These are phyloP conservation scores for Talaromyces atroroseus DNA, from an alignment of 2,329 filamentous ascomycete species.

Conservation along the genomic window DNA sequence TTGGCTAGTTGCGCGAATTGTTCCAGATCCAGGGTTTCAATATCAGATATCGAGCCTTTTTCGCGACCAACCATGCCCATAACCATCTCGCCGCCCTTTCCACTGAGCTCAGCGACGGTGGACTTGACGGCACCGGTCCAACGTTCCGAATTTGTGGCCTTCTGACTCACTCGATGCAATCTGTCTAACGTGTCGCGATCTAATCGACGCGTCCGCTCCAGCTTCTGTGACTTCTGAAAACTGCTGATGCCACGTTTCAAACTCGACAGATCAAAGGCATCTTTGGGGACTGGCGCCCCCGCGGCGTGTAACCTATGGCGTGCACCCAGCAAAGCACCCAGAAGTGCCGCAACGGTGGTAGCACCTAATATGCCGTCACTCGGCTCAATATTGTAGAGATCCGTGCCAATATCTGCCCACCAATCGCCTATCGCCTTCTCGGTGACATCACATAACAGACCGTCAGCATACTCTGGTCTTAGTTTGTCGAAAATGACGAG, in stretches of 20 bases:
- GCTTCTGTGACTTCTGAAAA: constrained; percentile 84
- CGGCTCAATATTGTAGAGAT: constrained; percentile 88
- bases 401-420: constrained; percentile 91
- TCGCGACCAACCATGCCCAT: constrained; percentile 91
- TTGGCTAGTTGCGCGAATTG: constrained; percentile 70
- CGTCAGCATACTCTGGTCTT: constrained; percentile 83
- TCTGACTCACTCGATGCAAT: constrained; percentile 78
- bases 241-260: constrained; percentile 79
- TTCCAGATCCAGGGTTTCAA: constrained; percentile 87
- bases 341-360: constrained; percentile 78
- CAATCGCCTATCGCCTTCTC: constrained; percentile 86
- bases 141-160: constrained; percentile 79
- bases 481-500: constrained; percentile 83
- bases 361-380: constrained; percentile 89
- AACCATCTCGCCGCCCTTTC: constrained; percentile 89
- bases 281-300: constrained; percentile 79
- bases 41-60: constrained; percentile 82
- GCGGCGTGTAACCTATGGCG: constrained; percentile 82
- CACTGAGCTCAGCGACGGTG: constrained; percentile 86
- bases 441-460: constrained; percentile 85
- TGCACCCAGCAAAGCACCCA: constrained; percentile 84
- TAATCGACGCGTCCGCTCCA: constrained; percentile 70
- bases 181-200: constrained; percentile 78
- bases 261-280: constrained; percentile 78
- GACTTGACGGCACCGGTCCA: constrained; percentile 94